Percentiles rank a stretch among this genome's conserved stretches.
Evolutionary conservation across 2,329 filamentous ascomycete genomes (phyloP).

Genomic region (Dactylellina parvicollis): DNA sequence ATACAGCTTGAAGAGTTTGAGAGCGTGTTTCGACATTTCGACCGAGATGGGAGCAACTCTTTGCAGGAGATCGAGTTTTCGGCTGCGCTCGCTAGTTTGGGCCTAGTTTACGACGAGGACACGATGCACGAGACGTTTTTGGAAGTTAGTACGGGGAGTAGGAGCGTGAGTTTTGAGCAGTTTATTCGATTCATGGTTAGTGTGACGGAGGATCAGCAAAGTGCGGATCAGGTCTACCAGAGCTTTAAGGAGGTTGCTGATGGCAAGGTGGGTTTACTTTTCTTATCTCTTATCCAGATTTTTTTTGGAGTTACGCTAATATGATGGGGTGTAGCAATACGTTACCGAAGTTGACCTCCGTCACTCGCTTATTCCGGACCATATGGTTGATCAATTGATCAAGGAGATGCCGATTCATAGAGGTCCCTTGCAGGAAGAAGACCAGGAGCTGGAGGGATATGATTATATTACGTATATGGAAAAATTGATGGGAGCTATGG

Average conservation of each 20-base stretch:
- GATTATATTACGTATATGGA: slow-evolving; percentile 99
- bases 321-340: slow-evolving; percentile 71
- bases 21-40: slow-evolving; percentile 97
- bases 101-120: slow-evolving; percentile 93
- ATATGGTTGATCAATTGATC: slow-evolving; percentile 92
- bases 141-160: slow-evolving; percentile 80
- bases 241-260: slow-evolving; percentile 97
- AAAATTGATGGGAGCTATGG: slow-evolving; percentile 71
- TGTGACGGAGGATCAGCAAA: slow-evolving; percentile 98
- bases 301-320: slow-evolving; percentile 6
- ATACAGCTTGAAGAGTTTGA: slow-evolving; percentile 99
- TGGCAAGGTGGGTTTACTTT: slow-evolving; percentile 73
- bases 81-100: slow-evolving; percentile 91
- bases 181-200: slow-evolving; percentile 99
- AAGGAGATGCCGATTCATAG: slow-evolving; percentile 77
- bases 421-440: slow-evolving; percentile 85
- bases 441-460: slow-evolving; percentile 77
- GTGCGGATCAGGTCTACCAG: slow-evolving; percentile 97
- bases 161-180: slow-evolving; percentile 93
- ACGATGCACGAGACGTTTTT: slow-evolving; percentile 98
- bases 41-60: slow-evolving; percentile 89
- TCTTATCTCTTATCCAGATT: not conserved
- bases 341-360: slow-evolving; percentile 97
- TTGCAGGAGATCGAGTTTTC: slow-evolving; percentile 95
- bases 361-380: slow-evolving; percentile 93